Conservation (phyloP, 257 asterid genomes). For the Orobanche coerulescens region DNA sequence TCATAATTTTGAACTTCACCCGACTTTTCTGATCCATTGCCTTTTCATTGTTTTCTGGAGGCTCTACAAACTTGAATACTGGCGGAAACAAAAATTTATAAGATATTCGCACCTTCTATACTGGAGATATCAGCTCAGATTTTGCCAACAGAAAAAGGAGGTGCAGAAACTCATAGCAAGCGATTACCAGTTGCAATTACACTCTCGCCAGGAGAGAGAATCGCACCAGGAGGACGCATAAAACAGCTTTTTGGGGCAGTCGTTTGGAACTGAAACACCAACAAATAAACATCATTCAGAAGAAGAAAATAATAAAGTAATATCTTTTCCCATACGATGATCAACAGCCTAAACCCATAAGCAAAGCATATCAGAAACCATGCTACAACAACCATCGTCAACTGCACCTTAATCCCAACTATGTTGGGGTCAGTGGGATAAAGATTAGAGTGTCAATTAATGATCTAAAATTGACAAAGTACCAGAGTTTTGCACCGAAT, state of each 20-base stretch:
- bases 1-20: constrained; percentile 94
- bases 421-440: too few species aligned
- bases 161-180: constrained; percentile 10
- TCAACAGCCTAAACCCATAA: constrained; percentile 2
- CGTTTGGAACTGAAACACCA: constrained; percentile 72
- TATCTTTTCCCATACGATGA: neutral
- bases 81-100: constrained; percentile 20
- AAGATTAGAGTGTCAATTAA: too few species aligned
- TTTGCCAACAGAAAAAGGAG: neutral
- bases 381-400: too few species aligned
- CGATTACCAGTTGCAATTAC: constrained; percentile 79
- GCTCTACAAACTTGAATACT: constrained; percentile 97
- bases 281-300: constrained; percentile 22
- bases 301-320: neutral
- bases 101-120: neutral
- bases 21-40: constrained; percentile 82
- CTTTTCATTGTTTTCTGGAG: constrained; percentile 85
- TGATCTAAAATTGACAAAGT: too few species aligned
- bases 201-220: constrained; percentile 91
- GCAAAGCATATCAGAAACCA: constrained; percentile 2
- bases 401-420: too few species aligned
- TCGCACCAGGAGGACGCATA: constrained; percentile 97
- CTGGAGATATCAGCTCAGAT: neutral
- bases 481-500: too few species aligned
- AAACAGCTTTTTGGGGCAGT: constrained; percentile 95